Percentiles rank a stretch among this genome's conserved stretches.
These are phyloP conservation scores for Byssothecium circinans DNA, from an alignment of 2,329 filamentous ascomycete genomes.

Conservation along the genomic window DNA sequence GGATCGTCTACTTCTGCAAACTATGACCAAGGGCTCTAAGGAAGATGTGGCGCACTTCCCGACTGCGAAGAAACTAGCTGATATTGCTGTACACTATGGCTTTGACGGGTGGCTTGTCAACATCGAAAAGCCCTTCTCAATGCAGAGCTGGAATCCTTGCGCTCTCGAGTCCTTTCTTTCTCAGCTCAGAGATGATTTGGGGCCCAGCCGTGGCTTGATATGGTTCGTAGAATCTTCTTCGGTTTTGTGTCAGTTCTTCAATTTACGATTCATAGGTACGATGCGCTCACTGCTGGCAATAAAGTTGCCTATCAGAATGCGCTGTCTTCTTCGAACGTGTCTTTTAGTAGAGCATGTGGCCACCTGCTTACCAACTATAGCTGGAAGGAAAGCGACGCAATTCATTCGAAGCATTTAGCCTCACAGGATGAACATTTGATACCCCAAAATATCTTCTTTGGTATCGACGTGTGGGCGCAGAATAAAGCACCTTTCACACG, in stretches of 20 bases:
- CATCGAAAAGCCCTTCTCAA: constrained; percentile 48
- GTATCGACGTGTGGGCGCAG: constrained; percentile 52
- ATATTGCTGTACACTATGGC: constrained; percentile 45
- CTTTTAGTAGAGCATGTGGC: constrained; percentile 43
- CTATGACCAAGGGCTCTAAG: constrained; percentile 7
- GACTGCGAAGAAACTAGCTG: constrained; percentile 43
- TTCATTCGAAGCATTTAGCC: constrained; percentile 28
- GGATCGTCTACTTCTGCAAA: constrained; percentile 30
- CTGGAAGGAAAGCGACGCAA: constrained; percentile 41
- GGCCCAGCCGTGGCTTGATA: constrained; percentile 36
- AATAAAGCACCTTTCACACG: constrained; percentile 35
- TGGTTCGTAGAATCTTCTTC: constrained; percentile 37
- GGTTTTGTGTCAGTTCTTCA: neutral
- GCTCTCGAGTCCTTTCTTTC: constrained; percentile 42
- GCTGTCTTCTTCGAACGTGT: constrained; percentile 44
- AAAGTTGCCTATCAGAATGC: constrained; percentile 50
- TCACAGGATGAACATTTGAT: constrained; percentile 22
- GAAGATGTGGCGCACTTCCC: constrained; percentile 28
- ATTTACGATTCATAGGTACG: constrained; percentile 42
- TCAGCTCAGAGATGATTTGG: constrained; percentile 39
- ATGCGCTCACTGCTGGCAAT: constrained; percentile 49
- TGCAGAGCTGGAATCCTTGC: constrained; percentile 30
- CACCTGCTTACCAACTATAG: constrained; percentile 51
- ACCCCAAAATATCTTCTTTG: constrained; percentile 41
- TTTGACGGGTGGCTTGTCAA: constrained; percentile 55